Conservation (phyloP, 306 rosid genomes). For the Pueraria montana region DNA sequence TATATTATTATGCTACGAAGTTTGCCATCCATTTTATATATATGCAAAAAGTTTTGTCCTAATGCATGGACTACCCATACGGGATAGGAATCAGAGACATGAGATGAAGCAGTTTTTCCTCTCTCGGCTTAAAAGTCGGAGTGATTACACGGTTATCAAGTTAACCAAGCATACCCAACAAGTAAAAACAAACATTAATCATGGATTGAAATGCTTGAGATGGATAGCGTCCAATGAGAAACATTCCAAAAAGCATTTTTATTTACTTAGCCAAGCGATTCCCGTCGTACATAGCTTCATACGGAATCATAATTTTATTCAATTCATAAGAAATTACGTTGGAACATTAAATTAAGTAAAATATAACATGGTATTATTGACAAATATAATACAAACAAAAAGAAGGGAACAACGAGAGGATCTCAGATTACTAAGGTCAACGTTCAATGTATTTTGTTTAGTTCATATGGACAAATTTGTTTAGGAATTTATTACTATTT, state of each 20-base stretch:
- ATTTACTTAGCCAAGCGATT: conserved; percentile 23
- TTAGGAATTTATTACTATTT: neutral
- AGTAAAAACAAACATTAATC: conserved; percentile 10
- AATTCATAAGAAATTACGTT: neutral
- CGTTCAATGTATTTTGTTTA: conserved; percentile 5
- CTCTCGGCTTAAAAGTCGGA: neutral
- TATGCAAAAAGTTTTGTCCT: neutral
- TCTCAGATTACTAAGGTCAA: conserved; percentile 12
- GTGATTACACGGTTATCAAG: conserved; percentile 29
- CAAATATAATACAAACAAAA: conserved; percentile 39
- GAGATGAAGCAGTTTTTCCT: conserved; percentile 12
- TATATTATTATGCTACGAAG: neutral
- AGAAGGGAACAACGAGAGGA: conserved; percentile 3
- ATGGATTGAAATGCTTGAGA: conserved; percentile 16
- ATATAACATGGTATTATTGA: neutral
- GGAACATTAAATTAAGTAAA: conserved; percentile 5
- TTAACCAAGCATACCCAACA: neutral
- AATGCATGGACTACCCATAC: neutral
- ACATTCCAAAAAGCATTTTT: conserved; percentile 35
- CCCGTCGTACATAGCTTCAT: conserved; percentile 26
- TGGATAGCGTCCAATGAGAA: conserved; percentile 39
- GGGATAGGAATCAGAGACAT: conserved; percentile 2
- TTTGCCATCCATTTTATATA: conserved; percentile 16
- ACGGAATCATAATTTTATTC: neutral
- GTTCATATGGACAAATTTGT: conserved; percentile 1